Percentiles rank a stretch among this genome's conserved stretches.
These are phyloP conservation scores for Leccinum variabile DNA, from an alignment of 1,284 basidiomycete species.

Conservation along the genomic window DNA sequence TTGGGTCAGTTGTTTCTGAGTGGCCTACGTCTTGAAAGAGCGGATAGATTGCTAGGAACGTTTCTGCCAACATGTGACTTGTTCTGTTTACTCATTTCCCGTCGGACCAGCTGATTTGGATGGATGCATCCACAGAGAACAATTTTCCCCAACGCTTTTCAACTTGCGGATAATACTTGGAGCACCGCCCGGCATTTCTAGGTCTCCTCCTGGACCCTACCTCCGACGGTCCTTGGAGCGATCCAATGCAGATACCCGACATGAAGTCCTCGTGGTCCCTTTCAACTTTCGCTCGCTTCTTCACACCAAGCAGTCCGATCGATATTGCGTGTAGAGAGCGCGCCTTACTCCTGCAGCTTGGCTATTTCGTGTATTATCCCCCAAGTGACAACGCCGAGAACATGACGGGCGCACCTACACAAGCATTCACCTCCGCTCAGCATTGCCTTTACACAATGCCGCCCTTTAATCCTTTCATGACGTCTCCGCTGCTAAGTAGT, in stretches of 20 bases:
- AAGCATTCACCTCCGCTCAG: constrained; percentile 30
- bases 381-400: constrained; percentile 33
- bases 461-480: constrained; percentile 27
- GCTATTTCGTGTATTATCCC: constrained; percentile 31
- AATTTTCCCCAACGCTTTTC: constrained; percentile 7
- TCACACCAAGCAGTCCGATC: constrained; percentile 36
- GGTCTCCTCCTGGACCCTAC: constrained; percentile 25
- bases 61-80: constrained; percentile 11
- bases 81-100: not conserved
- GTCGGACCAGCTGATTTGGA: constrained; percentile 4
- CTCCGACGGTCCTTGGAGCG: constrained; percentile 33
- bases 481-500: constrained; percentile 22
- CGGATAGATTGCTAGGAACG: constrained; percentile 7
- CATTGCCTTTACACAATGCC: constrained; percentile 32
- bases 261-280: constrained; percentile 38
- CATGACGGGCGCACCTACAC: constrained; percentile 25
- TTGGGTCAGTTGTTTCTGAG: constrained; percentile 5
- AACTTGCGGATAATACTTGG: constrained; percentile 18
- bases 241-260: constrained; percentile 40
- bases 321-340: constrained; percentile 36
- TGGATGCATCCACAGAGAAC: constrained; percentile 3
- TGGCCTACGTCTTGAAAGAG: constrained; percentile 3
- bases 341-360: constrained; percentile 35
- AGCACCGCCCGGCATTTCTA: constrained; percentile 28
- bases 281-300: constrained; percentile 35